Percentiles rank a stretch among this genome's conserved stretches.
Evolutionary conservation across 305 asterid species (phyloP).

Genomic region (Solanum hybrid): DNA sequence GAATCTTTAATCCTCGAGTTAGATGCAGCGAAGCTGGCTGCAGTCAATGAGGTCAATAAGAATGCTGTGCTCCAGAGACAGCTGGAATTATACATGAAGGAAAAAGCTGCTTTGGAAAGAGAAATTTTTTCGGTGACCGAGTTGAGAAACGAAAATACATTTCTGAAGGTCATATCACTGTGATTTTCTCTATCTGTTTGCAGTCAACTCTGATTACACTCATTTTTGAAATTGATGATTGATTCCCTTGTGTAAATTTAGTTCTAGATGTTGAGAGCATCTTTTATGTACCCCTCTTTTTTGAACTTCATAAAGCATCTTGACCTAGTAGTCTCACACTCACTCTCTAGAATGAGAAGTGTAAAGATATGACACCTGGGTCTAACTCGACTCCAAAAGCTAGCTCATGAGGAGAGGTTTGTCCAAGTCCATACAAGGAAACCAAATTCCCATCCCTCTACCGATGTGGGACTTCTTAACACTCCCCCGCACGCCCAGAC

Average conservation of each 20-base stretch:
- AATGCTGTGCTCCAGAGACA: slow-evolving; percentile 61
- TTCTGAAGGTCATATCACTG: slow-evolving; percentile 52
- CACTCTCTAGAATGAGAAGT: not conserved
- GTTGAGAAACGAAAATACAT: slow-evolving; percentile 64
- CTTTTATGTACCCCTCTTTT: not conserved
- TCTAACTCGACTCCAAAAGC: not conserved
- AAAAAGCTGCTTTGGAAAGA: slow-evolving; percentile 65
- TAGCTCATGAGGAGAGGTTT: not conserved
- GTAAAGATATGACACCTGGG: not conserved
- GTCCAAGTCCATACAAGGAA: not conserved
- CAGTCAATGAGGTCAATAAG: slow-evolving; percentile 84
- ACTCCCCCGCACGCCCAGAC: not conserved
- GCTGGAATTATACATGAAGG: slow-evolving; percentile 61
- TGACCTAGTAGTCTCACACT: not conserved
- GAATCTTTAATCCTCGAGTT: slow-evolving; percentile 73
- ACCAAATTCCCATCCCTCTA: not conserved
- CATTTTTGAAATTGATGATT: not conserved
- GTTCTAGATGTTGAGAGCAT: not conserved
- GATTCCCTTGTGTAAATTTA: not conserved
- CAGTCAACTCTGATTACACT: slow-evolving; percentile 1
- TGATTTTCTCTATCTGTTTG: slow-evolving; percentile 4
- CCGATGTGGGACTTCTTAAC: not conserved
- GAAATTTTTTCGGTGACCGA: slow-evolving; percentile 48
- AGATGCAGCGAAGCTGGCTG: slow-evolving; percentile 89
- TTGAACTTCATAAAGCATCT: not conserved